phyloP scores from a whole-genome alignment of 202 grass and related monocot genomes.

The Alloteropsis angusta region DNA sequence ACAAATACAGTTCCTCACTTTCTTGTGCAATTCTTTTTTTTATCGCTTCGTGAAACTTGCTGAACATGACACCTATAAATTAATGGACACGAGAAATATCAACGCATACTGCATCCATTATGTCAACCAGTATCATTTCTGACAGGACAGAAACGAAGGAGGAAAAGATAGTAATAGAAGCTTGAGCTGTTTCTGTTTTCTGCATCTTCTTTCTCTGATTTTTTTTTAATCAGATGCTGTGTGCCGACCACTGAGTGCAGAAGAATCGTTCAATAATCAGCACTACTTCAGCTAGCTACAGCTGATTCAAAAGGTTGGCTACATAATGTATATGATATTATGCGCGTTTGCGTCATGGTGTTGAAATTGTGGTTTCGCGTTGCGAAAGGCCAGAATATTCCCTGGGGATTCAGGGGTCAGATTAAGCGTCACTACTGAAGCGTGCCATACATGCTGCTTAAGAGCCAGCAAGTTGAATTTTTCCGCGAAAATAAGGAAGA shows the following conservation, averaged over 20 bases:
- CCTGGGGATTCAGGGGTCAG: constrained; percentile 19
- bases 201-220: constrained; percentile 18
- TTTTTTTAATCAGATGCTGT: neutral
- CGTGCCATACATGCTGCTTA: constrained; percentile 15
- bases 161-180: neutral
- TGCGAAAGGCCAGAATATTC: constrained; percentile 31
- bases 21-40: neutral
- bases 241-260: constrained; percentile 7
- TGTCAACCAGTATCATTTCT: constrained; percentile 8
- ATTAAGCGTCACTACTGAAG: constrained; percentile 1
- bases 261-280: constrained; percentile 5
- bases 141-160: neutral
- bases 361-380: constrained; percentile 4
- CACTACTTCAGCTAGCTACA: constrained; percentile 32
- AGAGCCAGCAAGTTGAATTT: constrained; percentile 16
- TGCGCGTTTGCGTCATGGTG: neutral
- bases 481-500: neutral
- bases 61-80: neutral
- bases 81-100: neutral
- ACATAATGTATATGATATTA: neutral
- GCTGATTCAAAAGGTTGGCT: constrained; percentile 23
- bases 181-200: constrained; percentile 21
- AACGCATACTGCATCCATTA: neutral
- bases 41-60: neutral
- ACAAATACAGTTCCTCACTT: neutral